Evolutionary conservation across 2,329 filamentous ascomycete genomes (phyloP), one percentile per base, ranked within the genome.

Genomic region (Ceratocystis huliohia): DNA sequence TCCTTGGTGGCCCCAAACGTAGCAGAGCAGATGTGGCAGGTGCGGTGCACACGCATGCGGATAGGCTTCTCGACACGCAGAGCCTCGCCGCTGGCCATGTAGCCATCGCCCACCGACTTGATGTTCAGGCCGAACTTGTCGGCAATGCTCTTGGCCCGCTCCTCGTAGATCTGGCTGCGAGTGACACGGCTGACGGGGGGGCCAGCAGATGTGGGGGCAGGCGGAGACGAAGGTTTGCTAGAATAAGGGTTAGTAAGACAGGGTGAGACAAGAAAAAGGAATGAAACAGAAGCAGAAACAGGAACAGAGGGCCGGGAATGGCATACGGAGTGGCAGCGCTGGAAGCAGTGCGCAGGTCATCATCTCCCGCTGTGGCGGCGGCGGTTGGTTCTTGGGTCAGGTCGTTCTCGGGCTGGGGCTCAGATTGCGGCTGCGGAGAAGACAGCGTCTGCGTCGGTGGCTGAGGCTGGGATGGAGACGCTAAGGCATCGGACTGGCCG

Each of bases 1-100:
- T 87, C 80, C 76, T 87, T 91, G 71, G 87, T 83, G 22, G 82
- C 75, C 66, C 88, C 86, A 74, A 93, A 96, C 28, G 83, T 82
- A 15, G 87, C 84, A 67, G 86, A 83, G 78, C 92, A 96, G 70
- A 84, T 81, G 76, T 96, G 92, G 75, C 92, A 96, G 69, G 83
- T 86, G 70, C 87, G 84, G 74, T 89, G 88, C 65, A 91, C 83
- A 65, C 88, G 85, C 82, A 92, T 88, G 67, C 88, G 85, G 70
- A 91, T 88, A 13, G 87, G 82, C 78, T 89, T 91, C 74, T 90
- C 85, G 65, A 89, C 82, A 56, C 88, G 85, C 28, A 83, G 76
- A 37, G 82, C 82, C 33, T 81, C 79, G 63, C 83, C 82, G 56
- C 7, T 25, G 25, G 20, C 25, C 10, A 20, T 8, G 15, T 17